Percentiles rank a stretch among this genome's conserved stretches.
phyloP scores from a whole-genome alignment of 768 basidiomycete species.

The Lactarius akahatsu region DNA sequence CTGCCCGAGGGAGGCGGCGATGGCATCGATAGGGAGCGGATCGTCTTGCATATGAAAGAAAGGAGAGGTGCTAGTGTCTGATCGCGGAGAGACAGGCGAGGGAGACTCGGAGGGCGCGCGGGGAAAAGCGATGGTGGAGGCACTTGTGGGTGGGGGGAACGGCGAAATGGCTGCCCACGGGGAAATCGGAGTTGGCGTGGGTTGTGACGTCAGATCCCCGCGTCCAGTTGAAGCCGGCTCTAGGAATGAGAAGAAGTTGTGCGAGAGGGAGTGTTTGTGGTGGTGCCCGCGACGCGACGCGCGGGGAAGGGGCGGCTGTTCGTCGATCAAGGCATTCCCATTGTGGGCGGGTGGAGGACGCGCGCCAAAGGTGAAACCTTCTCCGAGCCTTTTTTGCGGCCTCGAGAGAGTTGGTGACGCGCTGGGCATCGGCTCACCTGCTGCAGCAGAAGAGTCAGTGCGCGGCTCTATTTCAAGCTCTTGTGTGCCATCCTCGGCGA shows the following conservation, averaged over 20 bases:
- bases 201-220: constrained; percentile 53
- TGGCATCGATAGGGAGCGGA: constrained; percentile 23
- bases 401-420: constrained; percentile 43
- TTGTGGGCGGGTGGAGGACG: constrained; percentile 42
- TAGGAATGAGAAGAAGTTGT: constrained; percentile 94
- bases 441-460: constrained; percentile 9
- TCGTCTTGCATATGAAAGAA: constrained; percentile 20
- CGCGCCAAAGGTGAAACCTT: constrained; percentile 65
- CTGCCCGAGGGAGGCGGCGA: constrained; percentile 38
- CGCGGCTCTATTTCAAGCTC: constrained; percentile 46
- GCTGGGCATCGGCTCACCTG: constrained; percentile 37
- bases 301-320: constrained; percentile 34
- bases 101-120: constrained; percentile 10
- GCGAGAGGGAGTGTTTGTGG: constrained; percentile 91
- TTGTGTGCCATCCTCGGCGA: constrained; percentile 66
- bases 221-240: constrained; percentile 56
- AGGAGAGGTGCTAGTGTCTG: constrained; percentile 11
- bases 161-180: constrained; percentile 66
- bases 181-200: constrained; percentile 60
- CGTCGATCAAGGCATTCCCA: constrained; percentile 28
- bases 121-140: constrained; percentile 14
- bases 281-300: constrained; percentile 70
- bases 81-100: constrained; percentile 12
- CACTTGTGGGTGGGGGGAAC: constrained; percentile 29
- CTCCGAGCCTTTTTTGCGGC: constrained; percentile 44